Conservation (phyloP, 805 yeast species). For the Hanseniaspora valbyensis region DNA sequence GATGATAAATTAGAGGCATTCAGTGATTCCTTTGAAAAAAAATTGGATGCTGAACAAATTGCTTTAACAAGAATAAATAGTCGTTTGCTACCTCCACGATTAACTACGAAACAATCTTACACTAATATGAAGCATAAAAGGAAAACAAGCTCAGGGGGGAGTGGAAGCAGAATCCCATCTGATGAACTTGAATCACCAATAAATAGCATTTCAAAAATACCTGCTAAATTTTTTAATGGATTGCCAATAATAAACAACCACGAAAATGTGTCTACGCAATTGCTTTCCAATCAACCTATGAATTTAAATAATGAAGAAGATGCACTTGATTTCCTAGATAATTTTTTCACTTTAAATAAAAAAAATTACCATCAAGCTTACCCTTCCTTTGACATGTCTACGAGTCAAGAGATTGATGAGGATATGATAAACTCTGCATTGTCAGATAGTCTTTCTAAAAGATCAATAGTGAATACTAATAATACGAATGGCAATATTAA, state of each 20-base stretch:
- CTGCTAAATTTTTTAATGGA: neutral
- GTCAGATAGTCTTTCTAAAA: slow-evolving; percentile 5
- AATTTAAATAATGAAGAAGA: neutral
- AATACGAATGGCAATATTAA: too few relatives aligned
- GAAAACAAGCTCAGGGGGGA: neutral
- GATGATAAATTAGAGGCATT: slow-evolving; percentile 7
- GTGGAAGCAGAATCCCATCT: slow-evolving; percentile 1
- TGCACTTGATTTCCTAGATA: slow-evolving; percentile 11
- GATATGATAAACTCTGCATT: slow-evolving; percentile 10
- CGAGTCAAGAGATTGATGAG: neutral
- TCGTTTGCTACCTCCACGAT: slow-evolving; percentile 27
- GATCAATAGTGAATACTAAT: neutral
- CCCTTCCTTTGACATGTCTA: neutral
- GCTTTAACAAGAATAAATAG: slow-evolving; percentile 25
- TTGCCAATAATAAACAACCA: neutral
- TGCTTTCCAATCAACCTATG: neutral
- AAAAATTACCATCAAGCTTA: neutral
- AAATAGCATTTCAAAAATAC: slow-evolving; percentile 1
- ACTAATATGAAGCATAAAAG: neutral
- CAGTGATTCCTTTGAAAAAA: slow-evolving; percentile 13
- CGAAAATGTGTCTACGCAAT: neutral
- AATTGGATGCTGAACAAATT: slow-evolving; percentile 11
- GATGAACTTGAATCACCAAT: neutral
- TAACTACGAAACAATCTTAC: slow-evolving; percentile 14
- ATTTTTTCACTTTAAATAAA: slow-evolving; percentile 2